Evolutionary conservation across 2,329 filamentous ascomycete species (phyloP).

Genomic region (Clarireedia monteithiana): DNA sequence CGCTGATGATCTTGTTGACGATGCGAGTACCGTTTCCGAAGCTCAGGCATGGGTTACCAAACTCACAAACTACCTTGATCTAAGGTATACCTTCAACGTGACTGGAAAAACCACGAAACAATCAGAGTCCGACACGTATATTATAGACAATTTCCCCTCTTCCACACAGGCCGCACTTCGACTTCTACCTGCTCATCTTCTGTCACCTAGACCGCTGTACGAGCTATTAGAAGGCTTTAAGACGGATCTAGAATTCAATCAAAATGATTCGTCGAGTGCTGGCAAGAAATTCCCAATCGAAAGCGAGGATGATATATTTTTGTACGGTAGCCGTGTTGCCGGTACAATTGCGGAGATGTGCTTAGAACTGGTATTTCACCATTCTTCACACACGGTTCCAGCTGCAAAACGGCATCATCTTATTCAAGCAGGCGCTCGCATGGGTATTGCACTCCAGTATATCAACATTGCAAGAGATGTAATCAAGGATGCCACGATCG

Average conservation of each 20-base stretch:
- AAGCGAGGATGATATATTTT: conserved; percentile 48
- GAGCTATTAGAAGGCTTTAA: conserved; percentile 60
- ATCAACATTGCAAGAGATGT: conserved; percentile 72
- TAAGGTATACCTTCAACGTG: conserved; percentile 37
- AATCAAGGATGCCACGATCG: conserved; percentile 54
- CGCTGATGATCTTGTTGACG: conserved; percentile 66
- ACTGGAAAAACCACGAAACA: conserved; percentile 19
- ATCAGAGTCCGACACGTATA: conserved; percentile 14
- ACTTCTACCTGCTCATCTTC: conserved; percentile 48
- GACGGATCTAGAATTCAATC: conserved; percentile 53
- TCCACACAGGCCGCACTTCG: conserved; percentile 39
- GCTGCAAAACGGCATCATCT: conserved; percentile 34
- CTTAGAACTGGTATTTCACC: conserved; percentile 57
- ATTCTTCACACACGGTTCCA: conserved; percentile 29
- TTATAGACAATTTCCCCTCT: conserved; percentile 24
- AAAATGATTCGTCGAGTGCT: conserved; percentile 12
- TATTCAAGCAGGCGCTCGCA: conserved; percentile 49
- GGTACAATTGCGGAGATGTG: conserved; percentile 65
- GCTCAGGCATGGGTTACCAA: conserved; percentile 51
- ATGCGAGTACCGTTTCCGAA: conserved; percentile 44
- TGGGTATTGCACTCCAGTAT: conserved; percentile 71
- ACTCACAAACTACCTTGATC: conserved; percentile 48
- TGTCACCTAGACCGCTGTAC: conserved; percentile 52
- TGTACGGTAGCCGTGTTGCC: conserved; percentile 61
- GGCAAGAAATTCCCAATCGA: conserved; percentile 44